phyloP scores from a whole-genome alignment of 768 basidiomycete species.

The Termitomyces sp. region DNA sequence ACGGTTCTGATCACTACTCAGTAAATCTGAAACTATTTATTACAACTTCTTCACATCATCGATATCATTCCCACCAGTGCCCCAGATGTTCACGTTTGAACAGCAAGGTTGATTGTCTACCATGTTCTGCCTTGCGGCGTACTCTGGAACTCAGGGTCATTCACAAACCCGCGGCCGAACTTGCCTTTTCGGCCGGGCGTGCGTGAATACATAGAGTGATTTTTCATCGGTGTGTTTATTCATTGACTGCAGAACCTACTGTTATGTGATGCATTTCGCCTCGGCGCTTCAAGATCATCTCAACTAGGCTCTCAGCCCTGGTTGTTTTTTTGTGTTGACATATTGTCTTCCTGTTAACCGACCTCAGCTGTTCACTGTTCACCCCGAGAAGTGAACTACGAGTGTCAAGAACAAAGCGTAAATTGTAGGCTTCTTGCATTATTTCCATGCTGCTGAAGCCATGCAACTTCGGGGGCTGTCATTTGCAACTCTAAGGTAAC shows the following conservation, averaged over 20 bases:
- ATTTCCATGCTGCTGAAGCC: not conserved
- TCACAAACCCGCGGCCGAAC: not conserved
- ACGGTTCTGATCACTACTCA: not conserved
- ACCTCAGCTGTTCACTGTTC: too few relatives aligned
- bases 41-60: not conserved
- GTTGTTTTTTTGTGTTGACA: not conserved
- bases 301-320: not conserved
- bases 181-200: not conserved
- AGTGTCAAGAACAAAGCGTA: not conserved
- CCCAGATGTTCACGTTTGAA: not conserved
- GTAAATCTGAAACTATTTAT: not conserved
- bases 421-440: not conserved
- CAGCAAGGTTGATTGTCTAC: not conserved
- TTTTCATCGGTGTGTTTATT: not conserved
- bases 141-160: conserved; percentile 15
- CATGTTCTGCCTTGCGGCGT: conserved; percentile 7
- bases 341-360: too few relatives aligned
- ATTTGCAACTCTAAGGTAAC: not conserved
- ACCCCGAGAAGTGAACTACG: not conserved
- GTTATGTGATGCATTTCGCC: not conserved
- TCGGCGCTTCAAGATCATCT: not conserved
- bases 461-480: not conserved
- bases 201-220: too few relatives aligned
- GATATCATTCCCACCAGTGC: not conserved
- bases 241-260: not conserved